Evolutionary conservation across 2,329 filamentous ascomycete genomes (phyloP).

Genomic region (Trichoderma koningiopsis): DNA sequence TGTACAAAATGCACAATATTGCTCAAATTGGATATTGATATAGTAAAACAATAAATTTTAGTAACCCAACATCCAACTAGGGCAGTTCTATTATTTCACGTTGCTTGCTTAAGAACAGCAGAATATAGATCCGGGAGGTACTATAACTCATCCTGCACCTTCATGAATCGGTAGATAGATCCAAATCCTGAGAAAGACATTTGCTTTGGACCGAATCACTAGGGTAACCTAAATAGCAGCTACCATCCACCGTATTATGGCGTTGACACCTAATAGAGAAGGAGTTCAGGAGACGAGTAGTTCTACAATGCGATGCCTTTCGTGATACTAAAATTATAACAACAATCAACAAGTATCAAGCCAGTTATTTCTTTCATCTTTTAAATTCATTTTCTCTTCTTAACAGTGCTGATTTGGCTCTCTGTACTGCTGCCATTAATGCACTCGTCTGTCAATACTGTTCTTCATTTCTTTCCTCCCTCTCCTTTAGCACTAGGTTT

Average conservation of each 20-base stretch:
- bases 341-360: background rate
- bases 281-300: background rate
- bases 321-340: background rate
- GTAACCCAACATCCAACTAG: too few relatives aligned
- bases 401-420: background rate
- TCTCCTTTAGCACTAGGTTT: background rate
- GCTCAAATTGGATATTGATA: too few relatives aligned
- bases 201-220: background rate
- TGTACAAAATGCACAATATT: too few relatives aligned
- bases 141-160: background rate
- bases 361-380: background rate
- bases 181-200: background rate
- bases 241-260: background rate
- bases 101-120: too few relatives aligned
- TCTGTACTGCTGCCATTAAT: background rate
- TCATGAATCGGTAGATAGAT: too few relatives aligned
- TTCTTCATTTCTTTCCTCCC: background rate
- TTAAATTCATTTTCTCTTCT: background rate
- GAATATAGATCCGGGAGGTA: too few relatives aligned
- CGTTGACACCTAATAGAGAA: background rate
- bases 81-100: too few relatives aligned
- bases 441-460: background rate
- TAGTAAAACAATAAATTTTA: too few relatives aligned
- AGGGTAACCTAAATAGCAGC: background rate
- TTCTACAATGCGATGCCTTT: background rate